Conservation (phyloP, 805 yeast genomes). For the Kuraishia hungarica region DNA sequence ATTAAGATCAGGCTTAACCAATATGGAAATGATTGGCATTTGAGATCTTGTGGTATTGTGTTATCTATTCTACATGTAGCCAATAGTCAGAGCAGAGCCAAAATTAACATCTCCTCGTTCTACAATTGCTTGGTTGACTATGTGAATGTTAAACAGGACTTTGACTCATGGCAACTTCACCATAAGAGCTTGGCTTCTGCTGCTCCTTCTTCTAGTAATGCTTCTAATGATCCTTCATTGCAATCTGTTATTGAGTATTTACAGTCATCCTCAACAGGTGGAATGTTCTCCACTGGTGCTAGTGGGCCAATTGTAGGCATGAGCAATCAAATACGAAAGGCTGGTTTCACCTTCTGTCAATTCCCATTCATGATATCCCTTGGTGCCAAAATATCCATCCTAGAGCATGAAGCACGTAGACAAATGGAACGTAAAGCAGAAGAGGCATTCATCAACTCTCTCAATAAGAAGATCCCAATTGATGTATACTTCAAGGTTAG, state of each 20-base stretch:
- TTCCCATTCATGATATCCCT: slow-evolving; percentile 76
- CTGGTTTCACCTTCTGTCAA: slow-evolving; percentile 59
- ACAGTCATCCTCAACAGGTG: slow-evolving; percentile 21
- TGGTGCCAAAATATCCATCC: slow-evolving; percentile 72
- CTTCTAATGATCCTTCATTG: slow-evolving; percentile 15
- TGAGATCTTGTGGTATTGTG: slow-evolving; percentile 55
- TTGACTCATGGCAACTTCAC: slow-evolving; percentile 69
- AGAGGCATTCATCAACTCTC: slow-evolving; percentile 73
- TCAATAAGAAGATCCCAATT: slow-evolving; percentile 50
- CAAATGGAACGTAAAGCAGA: slow-evolving; percentile 85
- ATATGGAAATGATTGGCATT: slow-evolving; percentile 79
- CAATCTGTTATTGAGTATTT: slow-evolving; percentile 38
- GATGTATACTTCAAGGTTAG: slow-evolving; percentile 63
- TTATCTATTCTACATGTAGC: slow-evolving; percentile 49
- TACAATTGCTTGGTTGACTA: slow-evolving; percentile 80
- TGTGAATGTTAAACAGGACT: slow-evolving; percentile 70
- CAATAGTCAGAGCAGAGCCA: slow-evolving; percentile 25
- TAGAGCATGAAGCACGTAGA: slow-evolving; percentile 74
- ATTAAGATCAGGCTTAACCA: slow-evolving; percentile 40
- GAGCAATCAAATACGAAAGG: background rate
- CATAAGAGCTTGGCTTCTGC: slow-evolving; percentile 13
- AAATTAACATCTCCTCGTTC: slow-evolving; percentile 36
- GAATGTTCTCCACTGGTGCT: slow-evolving; percentile 16
- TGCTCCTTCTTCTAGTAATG: slow-evolving; percentile 1
- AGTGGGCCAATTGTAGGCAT: background rate